Base-by-base conservation (phyloP, 1,139 yeast species). In the Debaryomyces sp. region DNA sequence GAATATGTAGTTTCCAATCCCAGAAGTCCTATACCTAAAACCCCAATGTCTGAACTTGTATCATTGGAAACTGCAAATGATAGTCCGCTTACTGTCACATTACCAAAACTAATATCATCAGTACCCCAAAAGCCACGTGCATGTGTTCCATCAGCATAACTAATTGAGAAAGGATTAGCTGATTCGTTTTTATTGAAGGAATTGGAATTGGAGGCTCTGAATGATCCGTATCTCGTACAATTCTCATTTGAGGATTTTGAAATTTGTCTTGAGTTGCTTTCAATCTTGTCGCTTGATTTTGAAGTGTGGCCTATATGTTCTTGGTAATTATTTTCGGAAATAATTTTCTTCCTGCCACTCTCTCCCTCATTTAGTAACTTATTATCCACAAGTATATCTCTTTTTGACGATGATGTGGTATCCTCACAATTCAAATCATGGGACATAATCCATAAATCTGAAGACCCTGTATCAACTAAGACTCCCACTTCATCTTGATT, bases 121-220 rank as follows among this genome's bases (percentile, higher is more conserved):
- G 64, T 59, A 15, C 82, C 85, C 85, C 82, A 80, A 48, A 71
- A 62, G 39, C 96, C 96, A 7, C 59, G 53, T 2, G 92, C 90
- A 58, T 63, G 71, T 22, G 89, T 74, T 6, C 64, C 61, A 62
- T 88, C 96, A 30, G 85, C 92, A 58, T 89, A 89, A 29, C 67
- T 51, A 56, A 87, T 87, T 45, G 42, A 13, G 53, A 76, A 76
- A 1, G 51, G 50, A 2, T 68, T 63, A 3, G 75, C 75, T 2
- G 76, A 59, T 41, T 48, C 24, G 54, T 75, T 76, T 35, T 52
- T 46, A 12, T 59, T 54, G 61, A 71, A 75, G 1, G 74, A 46
- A 42, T 59, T 62, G 4, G 78, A 71, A 6, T 55, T 52, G 2
- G 54, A 68, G 13, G 76, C 70, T 49, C 66, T 60, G 56, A 75